phyloP scores from a whole-genome alignment of 2,329 filamentous ascomycete species.

The Aspergillus pseudotamarii region DNA sequence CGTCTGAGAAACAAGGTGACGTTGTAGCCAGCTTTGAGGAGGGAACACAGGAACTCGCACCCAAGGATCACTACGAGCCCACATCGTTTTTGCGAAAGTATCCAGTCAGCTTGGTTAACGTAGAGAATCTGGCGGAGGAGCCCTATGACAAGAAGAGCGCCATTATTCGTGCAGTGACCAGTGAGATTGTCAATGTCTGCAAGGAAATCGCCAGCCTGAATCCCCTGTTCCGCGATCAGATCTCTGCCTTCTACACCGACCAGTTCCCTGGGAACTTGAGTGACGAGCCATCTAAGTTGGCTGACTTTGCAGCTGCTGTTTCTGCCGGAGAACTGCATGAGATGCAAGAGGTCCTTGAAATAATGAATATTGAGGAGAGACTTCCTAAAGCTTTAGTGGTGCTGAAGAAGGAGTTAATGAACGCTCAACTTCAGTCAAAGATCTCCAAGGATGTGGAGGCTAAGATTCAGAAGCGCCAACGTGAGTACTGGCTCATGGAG shows the following conservation, averaged over 20 bases:
- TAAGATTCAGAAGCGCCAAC: constrained; percentile 95
- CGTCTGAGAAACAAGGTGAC: constrained; percentile 78
- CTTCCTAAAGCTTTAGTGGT: constrained; percentile 89
- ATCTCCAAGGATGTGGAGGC: constrained; percentile 97
- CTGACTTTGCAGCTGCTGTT: constrained; percentile 95
- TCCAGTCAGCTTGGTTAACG: constrained; percentile 90
- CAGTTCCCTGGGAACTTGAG: constrained; percentile 94
- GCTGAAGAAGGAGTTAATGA: constrained; percentile 98
- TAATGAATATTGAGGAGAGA: constrained; percentile 87
- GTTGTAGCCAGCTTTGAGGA: constrained; percentile 98
- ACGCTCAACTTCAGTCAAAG: constrained; percentile 93
- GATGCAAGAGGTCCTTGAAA: constrained; percentile 86
- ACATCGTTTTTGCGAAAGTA: constrained; percentile 90
- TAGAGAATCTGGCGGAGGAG: constrained; percentile 88
- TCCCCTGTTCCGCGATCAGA: constrained; percentile 93
- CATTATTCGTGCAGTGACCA: constrained; percentile 87
- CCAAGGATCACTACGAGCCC: constrained; percentile 71
- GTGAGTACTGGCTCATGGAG: constrained; percentile 98
- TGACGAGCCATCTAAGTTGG: constrained; percentile 90
- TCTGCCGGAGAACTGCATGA: constrained; percentile 92
- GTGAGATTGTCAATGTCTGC: constrained; percentile 98
- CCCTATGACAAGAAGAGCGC: constrained; percentile 87
- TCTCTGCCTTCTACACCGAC: constrained; percentile 94
- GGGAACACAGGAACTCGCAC: constrained; percentile 62
- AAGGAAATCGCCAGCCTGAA: constrained; percentile 95